Base-by-base conservation (phyloP, 2,329 filamentous ascomycete genomes). In the Juglanconis sp. region DNA sequence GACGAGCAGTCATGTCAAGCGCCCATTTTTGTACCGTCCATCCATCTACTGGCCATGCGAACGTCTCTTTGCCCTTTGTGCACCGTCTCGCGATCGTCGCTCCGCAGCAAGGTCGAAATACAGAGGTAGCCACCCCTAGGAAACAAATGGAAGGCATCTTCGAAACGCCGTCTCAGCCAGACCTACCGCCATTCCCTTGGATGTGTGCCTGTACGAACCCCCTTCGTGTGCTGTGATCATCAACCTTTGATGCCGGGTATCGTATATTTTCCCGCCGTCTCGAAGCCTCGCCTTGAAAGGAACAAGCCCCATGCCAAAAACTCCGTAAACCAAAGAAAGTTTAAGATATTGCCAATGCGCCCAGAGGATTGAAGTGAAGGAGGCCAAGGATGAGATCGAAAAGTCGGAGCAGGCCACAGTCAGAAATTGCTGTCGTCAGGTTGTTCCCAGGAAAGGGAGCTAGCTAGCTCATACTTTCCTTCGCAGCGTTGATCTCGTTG, bases 241-340 rank as follows among this genome's bases (percentile, higher is more conserved):
- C 32, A 56, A 53, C n/a, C 35, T 53, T 34, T 38, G 42, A 60
- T 60, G 57, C 61, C 57, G 57, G 61, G 61, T 63, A 63, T 60
- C 61, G 61, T 63, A 11, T 63, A 60, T 63, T 57, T 62, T 63
- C 57, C 61, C 35, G 57, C 52, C 32, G 46, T 59, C 8, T 56
- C 52, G n/a, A n/a, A n/a, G 51, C 57, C 57, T 13, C n/a, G 7
- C 51, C 51, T n/a, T 3, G 15, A 15, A 52, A 24, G 10, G 10
- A 5, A 4, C n/a, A 24, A 24, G 4, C 38, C 2, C 38, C 38
- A 15, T 42, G 10, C 38, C 38, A 11, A 42, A 42, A 15, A 42
- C 7, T 15, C 10, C 38, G 24, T 24, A 24, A 24, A 24, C 38
- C 1, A 13, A 42, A 42, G n/a, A 42, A 42, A 42, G 10, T 7